Evolutionary conservation across 1,139 yeast species (phyloP).

Genomic region (Scheffersomyces stambukii): DNA sequence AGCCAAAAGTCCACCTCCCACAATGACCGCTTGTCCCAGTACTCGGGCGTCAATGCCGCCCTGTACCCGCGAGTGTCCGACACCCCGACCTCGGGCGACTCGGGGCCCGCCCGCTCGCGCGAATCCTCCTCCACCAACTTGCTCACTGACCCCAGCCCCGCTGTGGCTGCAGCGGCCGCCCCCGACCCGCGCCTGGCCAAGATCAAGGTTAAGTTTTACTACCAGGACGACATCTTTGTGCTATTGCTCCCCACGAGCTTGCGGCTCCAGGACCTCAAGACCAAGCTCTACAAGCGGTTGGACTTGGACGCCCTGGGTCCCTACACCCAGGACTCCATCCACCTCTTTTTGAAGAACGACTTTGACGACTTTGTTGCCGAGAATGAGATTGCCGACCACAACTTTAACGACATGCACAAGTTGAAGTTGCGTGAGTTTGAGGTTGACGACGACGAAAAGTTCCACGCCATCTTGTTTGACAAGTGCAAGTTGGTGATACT

Average conservation of each 20-base stretch:
- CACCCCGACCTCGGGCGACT: slow-evolving; percentile 23
- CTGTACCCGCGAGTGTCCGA: slow-evolving; percentile 11
- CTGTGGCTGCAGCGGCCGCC: slow-evolving; percentile 5
- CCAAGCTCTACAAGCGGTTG: slow-evolving; percentile 64
- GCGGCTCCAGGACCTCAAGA: slow-evolving; percentile 56
- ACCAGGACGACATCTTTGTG: slow-evolving; percentile 88
- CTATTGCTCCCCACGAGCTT: slow-evolving; percentile 65
- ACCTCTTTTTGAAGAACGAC: slow-evolving; percentile 38
- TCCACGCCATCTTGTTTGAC: slow-evolving; percentile 41
- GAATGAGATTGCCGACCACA: slow-evolving; percentile 23
- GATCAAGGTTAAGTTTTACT: slow-evolving; percentile 78
- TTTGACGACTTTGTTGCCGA: slow-evolving; percentile 37
- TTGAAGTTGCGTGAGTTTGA: slow-evolving; percentile 29
- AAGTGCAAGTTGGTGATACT: slow-evolving; percentile 44
- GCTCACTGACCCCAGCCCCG: slow-evolving; percentile 3
- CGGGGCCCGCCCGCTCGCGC: slow-evolving; percentile 13
- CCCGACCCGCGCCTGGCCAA: slow-evolving; percentile 18
- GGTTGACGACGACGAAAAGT: slow-evolving; percentile 37
- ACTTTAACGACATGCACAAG: slow-evolving; percentile 19
- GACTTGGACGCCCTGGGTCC: slow-evolving; percentile 18
- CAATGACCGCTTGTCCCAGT: slow-evolving; percentile 42
- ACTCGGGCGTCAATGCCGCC: slow-evolving; percentile 19
- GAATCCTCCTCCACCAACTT: slow-evolving; percentile 9
- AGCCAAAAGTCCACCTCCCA: slow-evolving; percentile 41
- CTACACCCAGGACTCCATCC: slow-evolving; percentile 16